phyloP scores from a whole-genome alignment of 306 rosid genomes.

The Cicer chorassanicum region DNA sequence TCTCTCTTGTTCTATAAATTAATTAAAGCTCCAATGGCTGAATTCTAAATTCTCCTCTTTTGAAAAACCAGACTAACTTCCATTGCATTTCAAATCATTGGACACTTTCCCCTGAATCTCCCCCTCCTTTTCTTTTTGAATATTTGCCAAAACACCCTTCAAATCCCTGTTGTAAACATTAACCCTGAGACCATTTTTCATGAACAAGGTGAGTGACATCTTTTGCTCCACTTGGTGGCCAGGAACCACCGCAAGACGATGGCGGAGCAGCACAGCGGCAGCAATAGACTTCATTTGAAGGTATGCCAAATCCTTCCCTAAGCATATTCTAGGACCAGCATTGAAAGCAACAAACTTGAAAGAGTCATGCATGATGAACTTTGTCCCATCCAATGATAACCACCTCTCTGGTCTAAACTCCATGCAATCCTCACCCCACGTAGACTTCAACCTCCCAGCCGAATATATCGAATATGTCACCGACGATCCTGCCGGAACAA shows the following conservation, averaged over 20 bases:
- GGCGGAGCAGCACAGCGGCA: slow-evolving; percentile 79
- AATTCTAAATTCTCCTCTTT: slow-evolving; percentile 8
- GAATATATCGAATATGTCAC: slow-evolving; percentile 85
- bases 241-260: slow-evolving; percentile 62
- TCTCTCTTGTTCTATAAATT: slow-evolving; percentile 44
- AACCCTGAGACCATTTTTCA: slow-evolving; percentile 89
- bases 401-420: slow-evolving; percentile 86
- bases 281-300: slow-evolving; percentile 90
- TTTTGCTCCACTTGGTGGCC: slow-evolving; percentile 89
- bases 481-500: slow-evolving; percentile 85
- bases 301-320: slow-evolving; percentile 89
- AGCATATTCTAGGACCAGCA: slow-evolving; percentile 95
- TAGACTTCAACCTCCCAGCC: slow-evolving; percentile 70
- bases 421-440: slow-evolving; percentile 91
- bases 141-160: slow-evolving; percentile 51
- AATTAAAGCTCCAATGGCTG: slow-evolving; percentile 14
- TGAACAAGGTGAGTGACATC: slow-evolving; percentile 87
- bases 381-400: slow-evolving; percentile 68
- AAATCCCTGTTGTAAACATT: slow-evolving; percentile 68
- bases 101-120: slow-evolving; percentile 37
- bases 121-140: slow-evolving; percentile 45
- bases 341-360: slow-evolving; percentile 86
- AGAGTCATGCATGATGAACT: slow-evolving; percentile 65
- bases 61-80: slow-evolving; percentile 26
- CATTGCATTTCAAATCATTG: slow-evolving; percentile 40